Percentiles rank a stretch among this genome's conserved stretches.
phyloP scores from a whole-genome alignment of 208 protist species.

The Paratrypanosoma confusum region DNA sequence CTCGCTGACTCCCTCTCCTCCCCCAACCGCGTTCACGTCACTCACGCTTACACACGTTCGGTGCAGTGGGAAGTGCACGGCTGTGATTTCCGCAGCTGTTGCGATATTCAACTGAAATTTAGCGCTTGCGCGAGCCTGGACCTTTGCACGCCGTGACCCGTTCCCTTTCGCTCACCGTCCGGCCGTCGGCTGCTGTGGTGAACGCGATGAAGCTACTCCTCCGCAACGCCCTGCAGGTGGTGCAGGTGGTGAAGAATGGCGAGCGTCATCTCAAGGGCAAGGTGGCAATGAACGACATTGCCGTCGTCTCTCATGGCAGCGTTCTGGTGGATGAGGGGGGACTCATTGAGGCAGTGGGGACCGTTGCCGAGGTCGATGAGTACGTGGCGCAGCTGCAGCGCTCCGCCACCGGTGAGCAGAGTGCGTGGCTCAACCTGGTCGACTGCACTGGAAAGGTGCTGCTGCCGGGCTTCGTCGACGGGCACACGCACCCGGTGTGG shows the following conservation, averaged over 20 bases:
- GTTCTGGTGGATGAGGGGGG: conserved; percentile 8
- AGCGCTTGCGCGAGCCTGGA: no score
- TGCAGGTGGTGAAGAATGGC: conserved; percentile 12
- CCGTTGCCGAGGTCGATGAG: conserved; percentile 6
- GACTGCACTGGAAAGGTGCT: conserved; percentile 29
- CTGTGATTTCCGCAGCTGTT: no score
- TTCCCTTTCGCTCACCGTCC: no score
- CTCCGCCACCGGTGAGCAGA: conserved; percentile 12
- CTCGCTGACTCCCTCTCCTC: no score
- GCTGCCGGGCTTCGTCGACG: conserved; percentile 69
- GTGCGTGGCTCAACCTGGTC: no score
- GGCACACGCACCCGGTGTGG: conserved; percentile 80
- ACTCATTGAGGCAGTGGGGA: conserved; percentile 6
- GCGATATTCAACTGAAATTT: no score
- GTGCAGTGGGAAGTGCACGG: no score
- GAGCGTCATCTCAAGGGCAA: conserved; percentile 5
- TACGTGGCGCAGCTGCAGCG: not conserved
- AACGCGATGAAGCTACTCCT: conserved; percentile 12
- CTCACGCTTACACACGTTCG: no score
- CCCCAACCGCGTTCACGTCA: no score
- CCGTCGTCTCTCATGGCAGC: conserved; percentile 5
- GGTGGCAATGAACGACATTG: conserved; percentile 4
- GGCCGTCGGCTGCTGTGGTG: no score
- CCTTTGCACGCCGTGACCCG: no score
- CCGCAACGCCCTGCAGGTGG: conserved; percentile 12